Evolutionary conservation across 768 basidiomycete genomes (phyloP), one percentile per base, ranked within the genome.

Genomic region (Cubamyces sp.): DNA sequence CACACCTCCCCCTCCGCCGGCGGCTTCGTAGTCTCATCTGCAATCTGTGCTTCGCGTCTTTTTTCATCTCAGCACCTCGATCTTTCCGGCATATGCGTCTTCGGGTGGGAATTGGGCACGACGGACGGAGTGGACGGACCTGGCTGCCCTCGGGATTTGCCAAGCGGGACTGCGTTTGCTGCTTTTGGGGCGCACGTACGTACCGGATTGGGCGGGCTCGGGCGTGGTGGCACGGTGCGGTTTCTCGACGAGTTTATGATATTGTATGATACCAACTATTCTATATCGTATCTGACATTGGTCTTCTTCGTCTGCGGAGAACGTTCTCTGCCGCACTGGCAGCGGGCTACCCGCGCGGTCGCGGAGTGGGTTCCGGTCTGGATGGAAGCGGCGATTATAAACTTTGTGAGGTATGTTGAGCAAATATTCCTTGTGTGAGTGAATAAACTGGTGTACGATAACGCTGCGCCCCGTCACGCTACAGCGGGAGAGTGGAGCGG

Each of bases 151-250:
- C 42, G 42, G 42, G 18, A 9, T 21, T 19, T 46, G 45, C 45
- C 12, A 14, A 12, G 7, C 12, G 19, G n/a, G 45, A 19, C 12
- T 8, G 6, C 34, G 4, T 34, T 34, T 34, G 9, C 34, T 34
- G 34, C 34, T 34, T 41, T 26, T 14, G 40, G 52, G 52, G 25
- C 5, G 52, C 34, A 9, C 34, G 34, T 12, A 18, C 16, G 40
- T 42, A 19, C 54, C 54, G n/a, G 37, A 58, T 58, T 30, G 16
- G 57, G 57, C 18, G 14, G 16, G 57, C 15, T 58, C 47, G 30
- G 57, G 39, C n/a, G 37, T 15, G 5, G 47, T 40, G 16, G 39
- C 40, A 1, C 11, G 11, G 39, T 5, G 8, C 9, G 37, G n/a
- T 42, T 41, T 58, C 12, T 12, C 6, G 19, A 30, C 47, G 37